Conservation (phyloP, 371 early-diverging fungal species). For the Lichtheimia hyalospora region DNA sequence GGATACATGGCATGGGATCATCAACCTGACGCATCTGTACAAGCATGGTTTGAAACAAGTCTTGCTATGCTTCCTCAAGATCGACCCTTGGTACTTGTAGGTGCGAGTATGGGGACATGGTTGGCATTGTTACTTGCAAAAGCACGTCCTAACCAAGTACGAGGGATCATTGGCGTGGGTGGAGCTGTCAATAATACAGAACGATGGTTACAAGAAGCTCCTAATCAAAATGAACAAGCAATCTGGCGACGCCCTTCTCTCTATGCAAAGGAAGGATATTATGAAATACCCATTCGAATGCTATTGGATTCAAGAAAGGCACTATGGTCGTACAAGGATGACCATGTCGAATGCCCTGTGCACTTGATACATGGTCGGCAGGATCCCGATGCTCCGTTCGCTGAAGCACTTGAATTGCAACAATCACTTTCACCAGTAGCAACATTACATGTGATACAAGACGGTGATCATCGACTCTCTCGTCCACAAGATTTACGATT, state of each 20-base stretch:
- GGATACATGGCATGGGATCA: constrained; percentile 44
- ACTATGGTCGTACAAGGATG: constrained; percentile 10
- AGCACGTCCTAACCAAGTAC: background rate
- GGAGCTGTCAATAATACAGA: constrained; percentile 42
- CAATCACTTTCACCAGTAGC: background rate
- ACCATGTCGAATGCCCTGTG: constrained; percentile 14
- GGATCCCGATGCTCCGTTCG: constrained; percentile 27
- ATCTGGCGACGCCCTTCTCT: constrained; percentile 34
- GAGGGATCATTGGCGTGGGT: constrained; percentile 37
- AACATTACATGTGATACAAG: constrained; percentile 16
- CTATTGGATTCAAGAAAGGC: constrained; percentile 27
- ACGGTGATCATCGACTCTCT: constrained; percentile 47
- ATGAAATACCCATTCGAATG: constrained; percentile 31
- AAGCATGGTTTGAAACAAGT: constrained; percentile 28
- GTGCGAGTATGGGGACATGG: constrained; percentile 48
- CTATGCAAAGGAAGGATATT: constrained; percentile 34
- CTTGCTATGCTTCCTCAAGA: constrained; percentile 12
- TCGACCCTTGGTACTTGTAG: constrained; percentile 12
- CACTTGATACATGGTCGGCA: constrained; percentile 32
- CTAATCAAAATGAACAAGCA: constrained; percentile 10
- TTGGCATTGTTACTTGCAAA: constrained; percentile 25
- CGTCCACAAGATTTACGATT: constrained; percentile 22
- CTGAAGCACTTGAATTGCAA: constrained; percentile 4
- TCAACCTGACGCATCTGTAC: constrained; percentile 17
- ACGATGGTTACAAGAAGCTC: constrained; percentile 34